phyloP scores from a whole-genome alignment of 2,329 filamentous ascomycete species.

The Sclerotinia borealis region DNA sequence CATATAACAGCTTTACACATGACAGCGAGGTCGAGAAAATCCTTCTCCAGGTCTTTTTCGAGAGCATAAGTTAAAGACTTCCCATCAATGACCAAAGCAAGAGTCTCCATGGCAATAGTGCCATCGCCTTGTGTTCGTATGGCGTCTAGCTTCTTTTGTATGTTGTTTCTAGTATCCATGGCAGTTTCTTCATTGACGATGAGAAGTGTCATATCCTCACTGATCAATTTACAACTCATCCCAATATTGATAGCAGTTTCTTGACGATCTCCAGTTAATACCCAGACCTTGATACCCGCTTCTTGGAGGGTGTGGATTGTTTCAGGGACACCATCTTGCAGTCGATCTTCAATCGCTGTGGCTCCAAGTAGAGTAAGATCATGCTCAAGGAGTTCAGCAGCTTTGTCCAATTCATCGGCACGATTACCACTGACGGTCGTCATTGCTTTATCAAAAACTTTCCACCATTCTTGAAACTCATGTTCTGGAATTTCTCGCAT shows the following conservation, averaged over 20 bases:
- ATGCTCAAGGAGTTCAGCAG: conserved; percentile 89
- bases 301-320: conserved; percentile 96
- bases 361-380: conserved; percentile 88
- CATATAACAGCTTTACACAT: conserved; percentile 99
- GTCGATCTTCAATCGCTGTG: conserved; percentile 92
- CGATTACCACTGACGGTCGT: conserved; percentile 91
- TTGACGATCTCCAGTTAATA: conserved; percentile 92
- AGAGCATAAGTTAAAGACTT: conserved; percentile 91
- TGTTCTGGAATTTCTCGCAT: conserved; percentile 89
- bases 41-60: conserved; percentile 87
- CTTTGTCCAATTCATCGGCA: conserved; percentile 93
- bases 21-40: conserved; percentile 87
- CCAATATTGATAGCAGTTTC: conserved; percentile 99
- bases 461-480: conserved; percentile 82
- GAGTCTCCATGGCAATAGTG: conserved; percentile 72
- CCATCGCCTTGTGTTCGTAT: conserved; percentile 76
- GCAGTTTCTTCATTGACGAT: conserved; percentile 90
- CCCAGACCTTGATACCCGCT: conserved; percentile 98
- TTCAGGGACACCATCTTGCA: conserved; percentile 96
- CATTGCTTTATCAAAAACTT: conserved; percentile 78
- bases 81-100: conserved; percentile 92
- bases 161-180: conserved; percentile 73
- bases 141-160: conserved; percentile 89
- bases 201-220: conserved; percentile 95
- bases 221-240: conserved; percentile 98